Conservation (phyloP, 2,329 filamentous ascomycete genomes). For the Parafenestella ontariensis region DNA sequence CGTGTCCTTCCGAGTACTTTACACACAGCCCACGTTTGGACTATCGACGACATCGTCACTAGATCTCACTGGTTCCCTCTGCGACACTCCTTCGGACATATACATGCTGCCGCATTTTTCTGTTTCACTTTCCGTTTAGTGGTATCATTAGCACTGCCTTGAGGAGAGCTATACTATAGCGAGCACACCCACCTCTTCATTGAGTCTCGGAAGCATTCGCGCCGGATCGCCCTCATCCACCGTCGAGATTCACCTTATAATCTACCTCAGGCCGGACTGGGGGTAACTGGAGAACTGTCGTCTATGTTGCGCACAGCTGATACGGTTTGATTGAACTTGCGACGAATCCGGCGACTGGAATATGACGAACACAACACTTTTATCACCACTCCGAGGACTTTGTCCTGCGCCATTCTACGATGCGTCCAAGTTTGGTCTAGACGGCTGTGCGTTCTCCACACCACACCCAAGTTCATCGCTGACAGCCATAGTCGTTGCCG, state of each 20-base stretch:
- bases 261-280: not conserved
- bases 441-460: conserved; percentile 68
- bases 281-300: conserved; percentile 9
- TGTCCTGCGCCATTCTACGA: conserved; percentile 77
- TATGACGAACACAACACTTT: conserved; percentile 43
- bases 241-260: conserved; percentile 1
- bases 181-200: conserved; percentile 11
- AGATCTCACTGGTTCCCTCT: conserved; percentile 29
- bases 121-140: conserved; percentile 40
- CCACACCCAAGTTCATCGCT: conserved; percentile 27
- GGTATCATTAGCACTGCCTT: conserved; percentile 24
- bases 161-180: conserved; percentile 13
- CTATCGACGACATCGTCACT: conserved; percentile 12
- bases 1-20: conserved; percentile 23
- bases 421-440: conserved; percentile 64
- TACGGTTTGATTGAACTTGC: conserved; percentile 19
- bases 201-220: conserved; percentile 10
- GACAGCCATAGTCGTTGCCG: conserved; percentile 56
- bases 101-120: conserved; percentile 13
- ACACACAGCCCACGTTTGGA: conserved; percentile 19
- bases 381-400: conserved; percentile 51
- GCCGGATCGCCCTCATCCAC: conserved; percentile 11
- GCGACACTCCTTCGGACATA: conserved; percentile 29
- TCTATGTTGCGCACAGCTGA: conserved; percentile 32
- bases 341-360: conserved; percentile 7